Conservation (phyloP, 2,329 filamentous ascomycete genomes). For the Fusarium sp. region DNA sequence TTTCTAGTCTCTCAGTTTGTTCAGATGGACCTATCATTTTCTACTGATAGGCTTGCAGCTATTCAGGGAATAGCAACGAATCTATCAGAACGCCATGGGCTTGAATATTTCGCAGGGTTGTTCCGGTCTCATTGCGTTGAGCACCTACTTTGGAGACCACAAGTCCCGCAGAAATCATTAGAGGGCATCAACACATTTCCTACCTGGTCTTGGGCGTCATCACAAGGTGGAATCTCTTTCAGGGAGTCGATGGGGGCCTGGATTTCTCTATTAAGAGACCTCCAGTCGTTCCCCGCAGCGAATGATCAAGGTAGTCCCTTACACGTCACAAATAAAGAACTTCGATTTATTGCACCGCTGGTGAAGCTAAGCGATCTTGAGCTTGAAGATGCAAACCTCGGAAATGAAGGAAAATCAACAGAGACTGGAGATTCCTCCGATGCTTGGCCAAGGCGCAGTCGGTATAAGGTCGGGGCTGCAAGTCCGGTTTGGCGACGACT, state of each 20-base stretch:
- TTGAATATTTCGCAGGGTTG: background rate
- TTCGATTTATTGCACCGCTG: background rate
- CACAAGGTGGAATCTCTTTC: too few relatives aligned
- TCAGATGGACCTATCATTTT: background rate
- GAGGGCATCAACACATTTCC: too few relatives aligned
- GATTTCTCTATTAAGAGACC: background rate
- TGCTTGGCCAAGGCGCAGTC: rapidly evolving
- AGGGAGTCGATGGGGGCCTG: too few relatives aligned
- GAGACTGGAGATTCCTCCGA: too few relatives aligned
- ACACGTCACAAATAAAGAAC: background rate
- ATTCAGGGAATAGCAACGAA: background rate
- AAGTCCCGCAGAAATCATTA: background rate
- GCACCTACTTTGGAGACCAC: background rate
- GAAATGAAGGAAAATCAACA: too few relatives aligned
- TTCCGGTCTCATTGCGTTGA: background rate
- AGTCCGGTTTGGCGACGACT: too few relatives aligned
- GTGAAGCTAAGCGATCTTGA: rapidly evolving
- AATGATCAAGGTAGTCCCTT: rapidly evolving
- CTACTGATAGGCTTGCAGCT: background rate
- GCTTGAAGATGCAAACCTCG: too few relatives aligned
- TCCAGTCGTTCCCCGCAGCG: background rate
- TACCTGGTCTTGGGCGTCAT: background rate
- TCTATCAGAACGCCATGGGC: rapidly evolving
- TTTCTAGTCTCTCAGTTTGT: too few relatives aligned
- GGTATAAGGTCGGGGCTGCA: too few relatives aligned